These are phyloP conservation scores for Eragrostis nindensis DNA, from an alignment of 176 grass and related monocot species.

Conservation along the genomic window DNA sequence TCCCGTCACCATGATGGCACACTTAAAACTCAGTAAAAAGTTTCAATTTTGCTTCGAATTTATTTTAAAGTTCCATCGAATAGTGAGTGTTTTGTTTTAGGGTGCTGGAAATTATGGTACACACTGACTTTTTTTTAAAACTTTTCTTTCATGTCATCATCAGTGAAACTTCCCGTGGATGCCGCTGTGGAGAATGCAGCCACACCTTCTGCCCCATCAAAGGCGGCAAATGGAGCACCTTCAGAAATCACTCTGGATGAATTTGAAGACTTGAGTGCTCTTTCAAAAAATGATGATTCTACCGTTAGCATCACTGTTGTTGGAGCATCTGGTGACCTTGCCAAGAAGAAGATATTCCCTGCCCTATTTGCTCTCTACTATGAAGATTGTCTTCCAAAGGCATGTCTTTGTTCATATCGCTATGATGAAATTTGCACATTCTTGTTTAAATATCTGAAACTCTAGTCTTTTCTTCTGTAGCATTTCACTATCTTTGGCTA, in stretches of 20 bases:
- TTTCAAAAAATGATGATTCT: slow-evolving; percentile 31
- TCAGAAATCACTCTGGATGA: slow-evolving; percentile 52
- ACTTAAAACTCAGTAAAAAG: neutral
- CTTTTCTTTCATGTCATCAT: slow-evolving; percentile 9
- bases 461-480: slow-evolving; percentile 36
- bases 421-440: neutral
- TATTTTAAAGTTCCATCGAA: neutral
- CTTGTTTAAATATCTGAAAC: neutral
- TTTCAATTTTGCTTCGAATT: neutral
- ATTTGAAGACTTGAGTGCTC: slow-evolving; percentile 41
- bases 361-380: slow-evolving; percentile 96
- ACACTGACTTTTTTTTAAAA: neutral
- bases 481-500: slow-evolving; percentile 99
- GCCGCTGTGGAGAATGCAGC: slow-evolving; percentile 23
- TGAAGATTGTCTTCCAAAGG: slow-evolving; percentile 93
- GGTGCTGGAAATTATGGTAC: neutral
- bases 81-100: neutral
- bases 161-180: slow-evolving; percentile 44
- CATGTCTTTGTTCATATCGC: slow-evolving; percentile 15
- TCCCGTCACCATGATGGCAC: neutral
- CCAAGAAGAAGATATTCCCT: slow-evolving; percentile 99
- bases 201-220: slow-evolving; percentile 27
- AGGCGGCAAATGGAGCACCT: slow-evolving; percentile 52
- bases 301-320: slow-evolving; percentile 93
- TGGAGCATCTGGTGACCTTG: slow-evolving; percentile 93